A percentile compares a stretch with the other conserved stretches of the same genome.
These are phyloP conservation scores for Schizochytrium sp. DNA, from an alignment of 108 stramenopile genomes.

Conservation along the genomic window DNA sequence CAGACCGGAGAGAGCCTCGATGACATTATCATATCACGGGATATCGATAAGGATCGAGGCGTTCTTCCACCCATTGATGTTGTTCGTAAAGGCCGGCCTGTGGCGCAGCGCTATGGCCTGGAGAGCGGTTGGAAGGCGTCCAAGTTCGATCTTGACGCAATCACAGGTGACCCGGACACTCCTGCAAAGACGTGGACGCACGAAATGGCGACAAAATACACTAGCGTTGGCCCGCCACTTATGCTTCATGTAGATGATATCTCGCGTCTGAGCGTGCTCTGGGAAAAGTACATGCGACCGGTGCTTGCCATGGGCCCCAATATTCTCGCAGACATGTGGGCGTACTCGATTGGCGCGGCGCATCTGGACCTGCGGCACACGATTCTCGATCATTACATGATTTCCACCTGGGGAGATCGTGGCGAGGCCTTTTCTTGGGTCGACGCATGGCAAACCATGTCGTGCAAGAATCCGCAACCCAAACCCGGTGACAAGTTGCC, in stretches of 20 bases:
- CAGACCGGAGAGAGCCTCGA: neutral
- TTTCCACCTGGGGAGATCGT: neutral
- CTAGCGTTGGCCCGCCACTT: slow-evolving; percentile 8
- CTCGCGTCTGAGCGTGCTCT: neutral
- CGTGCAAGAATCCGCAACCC: neutral
- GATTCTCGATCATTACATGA: slow-evolving; percentile 16
- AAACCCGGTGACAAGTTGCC: neutral
- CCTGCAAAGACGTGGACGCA: neutral
- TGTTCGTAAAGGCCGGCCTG: neutral
- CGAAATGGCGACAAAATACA: neutral
- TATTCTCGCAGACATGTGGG: slow-evolving; percentile 18
- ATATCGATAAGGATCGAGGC: neutral
- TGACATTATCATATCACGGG: neutral
- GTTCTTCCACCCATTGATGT: neutral
- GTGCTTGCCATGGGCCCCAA: neutral
- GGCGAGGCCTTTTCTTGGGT: slow-evolving; percentile 6
- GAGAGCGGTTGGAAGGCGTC: neutral
- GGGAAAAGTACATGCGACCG: slow-evolving; percentile 16
- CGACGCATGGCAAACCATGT: neutral
- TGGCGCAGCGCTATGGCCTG: slow-evolving; percentile 7
- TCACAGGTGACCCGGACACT: neutral
- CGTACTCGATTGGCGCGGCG: neutral
- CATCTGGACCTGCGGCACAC: neutral
- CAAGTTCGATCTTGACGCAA: neutral
- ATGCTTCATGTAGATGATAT: slow-evolving; percentile 10